Base-by-base conservation (phyloP, 1,284 basidiomycete genomes). In the Neotropicomus parvogracilis region DNA sequence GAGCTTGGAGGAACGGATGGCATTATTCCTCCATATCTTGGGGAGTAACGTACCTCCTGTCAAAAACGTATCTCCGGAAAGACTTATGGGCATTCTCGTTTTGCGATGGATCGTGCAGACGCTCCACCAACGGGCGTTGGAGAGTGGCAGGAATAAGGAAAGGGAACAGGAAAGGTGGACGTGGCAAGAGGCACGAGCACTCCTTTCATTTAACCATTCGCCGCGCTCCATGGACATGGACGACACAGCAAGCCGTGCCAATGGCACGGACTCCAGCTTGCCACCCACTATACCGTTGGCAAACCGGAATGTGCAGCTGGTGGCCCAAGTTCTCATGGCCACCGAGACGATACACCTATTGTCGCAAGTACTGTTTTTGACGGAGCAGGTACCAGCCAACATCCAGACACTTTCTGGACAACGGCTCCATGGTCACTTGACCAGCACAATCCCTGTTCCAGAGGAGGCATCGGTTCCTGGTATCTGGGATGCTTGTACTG, bases 111-210 rank as follows among this genome's bases (percentile, higher is more conserved):
- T 85, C 8, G 65, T 82, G 3, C 69, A 58, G 20, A 75, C 66
- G 2, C 65, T 83, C 32, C 73, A 80, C 50, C 53, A 57, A 4
- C 75, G 84, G 17, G 76, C 79, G 29, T 56, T 70, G 45, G 79
- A 77, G 54, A 70, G 63, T 17, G 67, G 56, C 0, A 62, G 66
- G 17, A 78, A 68, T 52, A 80, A 74, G 56, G 80, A 79, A 17
- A 72, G 77, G 27, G 75, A 81, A 50, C 73, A 72, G 50, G 83
- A 85, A 60, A 74, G 75, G 40, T 93, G 90, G 90, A 84, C 81
- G 1, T 70, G 67, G 41, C 67, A 64, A 13, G 91, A 93, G 62
- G 81, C 79, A 2, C 71, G 66, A 4, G 80, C 81, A n/a, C 75
- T 88, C 53, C 70, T 92, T 20, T 70, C 75, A 1, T 73, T 58